These are phyloP conservation scores for Castanopsis chinensis DNA, from an alignment of 306 rosid genomes.

Conservation along the genomic window DNA sequence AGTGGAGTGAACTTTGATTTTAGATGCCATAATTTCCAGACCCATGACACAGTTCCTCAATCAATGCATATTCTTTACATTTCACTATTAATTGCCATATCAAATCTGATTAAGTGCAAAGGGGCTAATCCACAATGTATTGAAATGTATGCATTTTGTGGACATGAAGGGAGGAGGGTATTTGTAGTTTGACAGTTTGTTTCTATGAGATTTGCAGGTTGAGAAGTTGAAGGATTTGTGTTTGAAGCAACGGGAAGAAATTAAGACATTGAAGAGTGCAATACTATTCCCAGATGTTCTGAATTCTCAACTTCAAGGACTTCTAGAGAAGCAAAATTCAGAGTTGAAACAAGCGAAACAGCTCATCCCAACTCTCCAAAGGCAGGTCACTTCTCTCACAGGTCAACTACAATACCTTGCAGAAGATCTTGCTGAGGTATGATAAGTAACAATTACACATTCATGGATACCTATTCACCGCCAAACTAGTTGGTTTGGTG, in stretches of 20 bases:
- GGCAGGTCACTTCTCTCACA: constrained; percentile 92
- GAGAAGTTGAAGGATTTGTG: constrained; percentile 96
- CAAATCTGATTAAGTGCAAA: too few species aligned
- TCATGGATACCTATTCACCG: not conserved
- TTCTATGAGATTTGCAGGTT: constrained; percentile 47
- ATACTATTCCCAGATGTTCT: constrained; percentile 78
- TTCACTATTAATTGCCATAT: not conserved
- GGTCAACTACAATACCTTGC: constrained; percentile 95
- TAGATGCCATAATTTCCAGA: not conserved
- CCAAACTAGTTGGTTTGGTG: not conserved
- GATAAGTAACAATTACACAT: not conserved
- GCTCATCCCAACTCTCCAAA: constrained; percentile 86
- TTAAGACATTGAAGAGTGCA: constrained; percentile 73
- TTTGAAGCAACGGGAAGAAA: constrained; percentile 94
- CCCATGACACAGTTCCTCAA: not conserved
- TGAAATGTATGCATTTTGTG: not conserved
- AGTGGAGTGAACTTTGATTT: not conserved
- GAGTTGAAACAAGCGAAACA: constrained; percentile 87
- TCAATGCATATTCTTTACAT: not conserved
- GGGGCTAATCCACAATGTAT: too few species aligned
- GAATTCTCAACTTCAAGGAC: constrained; percentile 77
- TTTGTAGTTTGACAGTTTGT: not conserved
- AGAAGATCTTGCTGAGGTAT: constrained; percentile 93
- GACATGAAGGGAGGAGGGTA: too few species aligned
- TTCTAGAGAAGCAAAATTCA: constrained; percentile 77